phyloP scores from a whole-genome alignment of 2,329 filamentous ascomycete genomes.

The Ophiostoma ips region DNA sequence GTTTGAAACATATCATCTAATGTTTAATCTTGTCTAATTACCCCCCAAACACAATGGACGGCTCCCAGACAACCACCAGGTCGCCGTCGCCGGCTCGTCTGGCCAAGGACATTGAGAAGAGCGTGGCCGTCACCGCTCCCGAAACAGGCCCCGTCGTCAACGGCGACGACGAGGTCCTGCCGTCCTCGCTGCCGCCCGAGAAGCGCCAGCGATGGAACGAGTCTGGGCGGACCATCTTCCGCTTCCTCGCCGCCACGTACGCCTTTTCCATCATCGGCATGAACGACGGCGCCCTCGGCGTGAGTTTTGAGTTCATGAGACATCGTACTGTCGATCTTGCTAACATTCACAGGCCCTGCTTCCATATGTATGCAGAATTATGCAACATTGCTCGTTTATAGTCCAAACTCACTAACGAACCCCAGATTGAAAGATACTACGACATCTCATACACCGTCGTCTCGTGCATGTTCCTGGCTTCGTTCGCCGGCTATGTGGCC shows the following conservation, averaged over 20 bases:
- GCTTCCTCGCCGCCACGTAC: slow-evolving; percentile 45
- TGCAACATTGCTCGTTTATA: not conserved
- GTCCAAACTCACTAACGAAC: not conserved
- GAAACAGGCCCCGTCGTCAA: not conserved
- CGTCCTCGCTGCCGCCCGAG: not conserved
- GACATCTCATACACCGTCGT: slow-evolving; percentile 46
- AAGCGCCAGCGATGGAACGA: slow-evolving; percentile 46
- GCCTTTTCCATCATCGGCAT: slow-evolving; percentile 52
- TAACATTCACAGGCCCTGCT: slow-evolving; percentile 27
- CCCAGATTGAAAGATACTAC: slow-evolving; percentile 48
- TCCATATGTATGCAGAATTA: slow-evolving; percentile 25
- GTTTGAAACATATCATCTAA: too few relatives aligned
- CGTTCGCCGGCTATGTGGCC: slow-evolving; percentile 49
- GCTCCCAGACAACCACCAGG: not conserved
- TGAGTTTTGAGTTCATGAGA: slow-evolving; percentile 17
- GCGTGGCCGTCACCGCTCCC: not conserved
- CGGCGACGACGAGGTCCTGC: slow-evolving; percentile 11
- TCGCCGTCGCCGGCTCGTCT: not conserved
- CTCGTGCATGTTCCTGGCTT: slow-evolving; percentile 52
- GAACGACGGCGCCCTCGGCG: slow-evolving; percentile 53
- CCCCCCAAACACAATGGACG: too few relatives aligned
- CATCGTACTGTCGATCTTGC: not conserved
- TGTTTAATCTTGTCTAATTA: too few relatives aligned
- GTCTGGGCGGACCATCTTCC: slow-evolving; percentile 42
- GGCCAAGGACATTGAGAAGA: not conserved